A percentile compares a stretch with the other conserved stretches of the same genome.
Conservation (phyloP, 1,139 yeast genomes). For the Meyerozyma smithsonii region DNA sequence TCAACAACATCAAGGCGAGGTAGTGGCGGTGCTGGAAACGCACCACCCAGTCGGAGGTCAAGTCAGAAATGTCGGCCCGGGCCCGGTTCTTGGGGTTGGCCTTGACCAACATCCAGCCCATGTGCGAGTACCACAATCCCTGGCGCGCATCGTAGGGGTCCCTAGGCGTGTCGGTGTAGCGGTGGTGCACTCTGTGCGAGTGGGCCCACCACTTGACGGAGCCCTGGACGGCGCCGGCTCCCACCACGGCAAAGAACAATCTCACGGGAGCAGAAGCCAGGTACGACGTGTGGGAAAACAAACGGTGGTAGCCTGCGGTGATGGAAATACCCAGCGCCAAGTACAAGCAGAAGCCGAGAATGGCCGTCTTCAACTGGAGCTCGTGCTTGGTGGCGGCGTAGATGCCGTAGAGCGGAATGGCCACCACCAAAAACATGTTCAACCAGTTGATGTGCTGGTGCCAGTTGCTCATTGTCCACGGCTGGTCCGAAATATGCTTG, state of each 20-base stretch:
- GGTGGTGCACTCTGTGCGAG: conserved; percentile 94
- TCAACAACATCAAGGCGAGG: conserved; percentile 56
- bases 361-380: conserved; percentile 55
- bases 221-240: conserved; percentile 95
- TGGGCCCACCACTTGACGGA: conserved; percentile 99
- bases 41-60: conserved; percentile 86
- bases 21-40: conserved; percentile 93
- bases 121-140: conserved; percentile 93
- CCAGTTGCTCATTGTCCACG: conserved; percentile 86
- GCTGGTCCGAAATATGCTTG: conserved; percentile 84
- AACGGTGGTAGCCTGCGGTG: conserved; percentile 92
- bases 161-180: conserved; percentile 93
- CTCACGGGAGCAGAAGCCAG: conserved; percentile 69
- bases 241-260: conserved; percentile 72
- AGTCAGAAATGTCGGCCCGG: conserved; percentile 91
- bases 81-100: conserved; percentile 96
- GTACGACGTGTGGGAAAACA: conserved; percentile 88
- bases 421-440: conserved; percentile 70
- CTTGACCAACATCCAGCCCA: conserved; percentile 95
- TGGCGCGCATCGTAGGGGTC: conserved; percentile 97
- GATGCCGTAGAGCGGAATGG: conserved; percentile 67
- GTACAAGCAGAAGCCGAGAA: conserved; percentile 62
- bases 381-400: conserved; percentile 43
- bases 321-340: conserved; percentile 78
- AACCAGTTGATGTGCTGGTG: conserved; percentile 89